A percentile compares a stretch with the other conserved stretches of the same genome.
Evolutionary conservation across 1,139 yeast genomes (phyloP).

Genomic region (Yamadazyma blattariae): DNA sequence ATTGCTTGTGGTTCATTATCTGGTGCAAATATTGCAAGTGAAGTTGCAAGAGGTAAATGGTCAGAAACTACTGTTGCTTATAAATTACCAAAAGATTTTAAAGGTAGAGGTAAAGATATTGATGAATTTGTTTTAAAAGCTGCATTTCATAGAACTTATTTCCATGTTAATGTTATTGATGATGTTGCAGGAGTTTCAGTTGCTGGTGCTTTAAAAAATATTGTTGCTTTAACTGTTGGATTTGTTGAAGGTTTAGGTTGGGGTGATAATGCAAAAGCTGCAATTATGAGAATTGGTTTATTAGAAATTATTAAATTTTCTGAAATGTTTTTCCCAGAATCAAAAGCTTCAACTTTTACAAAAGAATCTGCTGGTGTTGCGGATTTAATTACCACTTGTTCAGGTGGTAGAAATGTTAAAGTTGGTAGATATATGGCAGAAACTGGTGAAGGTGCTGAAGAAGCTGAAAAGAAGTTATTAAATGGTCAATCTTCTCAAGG

Average conservation of each 20-base stretch:
- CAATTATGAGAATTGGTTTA: conserved; percentile 48
- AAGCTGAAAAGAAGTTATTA: conserved; percentile 43
- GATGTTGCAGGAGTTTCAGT: conserved; percentile 50
- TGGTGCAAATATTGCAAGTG: conserved; percentile 50
- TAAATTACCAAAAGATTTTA: conserved; percentile 36
- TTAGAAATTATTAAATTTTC: conserved; percentile 44
- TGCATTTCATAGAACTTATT: conserved; percentile 47
- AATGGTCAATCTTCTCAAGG: conserved; percentile 54
- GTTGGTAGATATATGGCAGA: conserved; percentile 48
- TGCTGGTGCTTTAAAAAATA: conserved; percentile 50
- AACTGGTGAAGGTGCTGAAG: conserved; percentile 42
- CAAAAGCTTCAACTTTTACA: conserved; percentile 38
- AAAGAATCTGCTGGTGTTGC: conserved; percentile 52
- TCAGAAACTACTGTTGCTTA: conserved; percentile 51
- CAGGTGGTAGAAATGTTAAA: conserved; percentile 50
- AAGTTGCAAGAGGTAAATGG: conserved; percentile 48
- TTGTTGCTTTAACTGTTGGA: conserved; percentile 49
- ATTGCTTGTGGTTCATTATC: conserved; percentile 46
- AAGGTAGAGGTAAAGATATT: conserved; percentile 42
- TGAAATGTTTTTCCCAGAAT: conserved; percentile 40
- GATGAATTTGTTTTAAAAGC: conserved; percentile 40
- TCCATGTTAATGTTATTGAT: conserved; percentile 46
- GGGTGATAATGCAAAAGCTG: conserved; percentile 54
- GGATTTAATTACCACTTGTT: conserved; percentile 47
- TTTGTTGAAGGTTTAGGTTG: conserved; percentile 49